These are phyloP conservation scores for Pythium rhizo-oryzae DNA, from an alignment of 352 stramenopile species.

Conservation along the genomic window DNA sequence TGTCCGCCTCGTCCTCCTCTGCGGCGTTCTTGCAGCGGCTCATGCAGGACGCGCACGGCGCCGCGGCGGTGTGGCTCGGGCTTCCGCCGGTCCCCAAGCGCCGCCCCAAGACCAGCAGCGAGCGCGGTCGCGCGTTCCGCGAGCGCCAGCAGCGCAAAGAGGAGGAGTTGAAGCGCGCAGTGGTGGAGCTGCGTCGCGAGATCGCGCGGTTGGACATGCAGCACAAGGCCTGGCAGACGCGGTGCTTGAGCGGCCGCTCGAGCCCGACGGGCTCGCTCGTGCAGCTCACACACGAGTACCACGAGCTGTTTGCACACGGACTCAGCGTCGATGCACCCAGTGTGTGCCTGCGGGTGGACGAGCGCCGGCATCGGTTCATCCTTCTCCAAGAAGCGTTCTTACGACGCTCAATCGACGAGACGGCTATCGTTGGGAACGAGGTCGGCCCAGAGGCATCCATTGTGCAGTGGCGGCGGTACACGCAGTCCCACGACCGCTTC, in stretches of 20 bases:
- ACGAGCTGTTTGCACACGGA: slow-evolving; percentile 11
- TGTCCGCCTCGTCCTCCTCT: not conserved
- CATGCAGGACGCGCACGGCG: slow-evolving; percentile 7
- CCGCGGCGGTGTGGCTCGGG: slow-evolving; percentile 13
- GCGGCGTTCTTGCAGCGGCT: slow-evolving; percentile 7
- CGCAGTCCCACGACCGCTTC: not conserved
- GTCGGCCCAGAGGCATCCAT: slow-evolving; percentile 26
- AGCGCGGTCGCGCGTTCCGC: slow-evolving; percentile 21
- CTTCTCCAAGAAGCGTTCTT: slow-evolving; percentile 23
- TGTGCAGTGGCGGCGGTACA: slow-evolving; percentile 30
- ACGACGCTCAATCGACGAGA: slow-evolving; percentile 18
- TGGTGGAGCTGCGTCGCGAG: slow-evolving; percentile 3
- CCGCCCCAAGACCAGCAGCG: slow-evolving; percentile 18
- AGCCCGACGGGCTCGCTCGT: slow-evolving; percentile 13
- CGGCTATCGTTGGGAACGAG: slow-evolving; percentile 16
- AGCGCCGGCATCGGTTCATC: not conserved
- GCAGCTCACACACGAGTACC: slow-evolving; percentile 8
- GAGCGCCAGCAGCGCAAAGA: slow-evolving; percentile 5
- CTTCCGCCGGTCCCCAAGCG: slow-evolving; percentile 17
- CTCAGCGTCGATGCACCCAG: not conserved
- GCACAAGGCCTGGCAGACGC: slow-evolving; percentile 3
- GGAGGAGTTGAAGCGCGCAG: not conserved
- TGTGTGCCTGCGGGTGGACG: not conserved
- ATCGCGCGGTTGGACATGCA: slow-evolving; percentile 10
- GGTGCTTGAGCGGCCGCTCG: not conserved